These are phyloP conservation scores for Myrica gale DNA, from an alignment of 306 rosid genomes.

Conservation along the genomic window DNA sequence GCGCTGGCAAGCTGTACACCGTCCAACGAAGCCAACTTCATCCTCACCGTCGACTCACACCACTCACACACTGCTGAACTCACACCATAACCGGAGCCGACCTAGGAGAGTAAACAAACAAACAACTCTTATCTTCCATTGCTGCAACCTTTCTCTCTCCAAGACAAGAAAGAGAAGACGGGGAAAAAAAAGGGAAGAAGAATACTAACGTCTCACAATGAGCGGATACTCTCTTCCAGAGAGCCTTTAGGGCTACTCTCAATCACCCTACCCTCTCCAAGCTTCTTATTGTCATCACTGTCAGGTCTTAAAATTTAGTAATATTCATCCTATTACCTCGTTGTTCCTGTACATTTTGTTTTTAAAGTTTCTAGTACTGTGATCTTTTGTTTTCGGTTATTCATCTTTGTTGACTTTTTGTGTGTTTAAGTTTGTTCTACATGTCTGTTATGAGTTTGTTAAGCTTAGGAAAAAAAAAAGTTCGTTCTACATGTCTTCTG, in stretches of 20 bases:
- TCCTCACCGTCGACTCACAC: too few relatives aligned
- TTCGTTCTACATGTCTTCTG: not conserved
- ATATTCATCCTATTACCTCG: not conserved
- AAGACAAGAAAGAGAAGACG: too few relatives aligned
- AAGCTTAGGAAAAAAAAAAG: too few relatives aligned
- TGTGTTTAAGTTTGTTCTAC: not conserved
- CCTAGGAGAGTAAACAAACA: too few relatives aligned
- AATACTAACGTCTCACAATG: conserved; percentile 24
- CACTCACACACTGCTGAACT: too few relatives aligned
- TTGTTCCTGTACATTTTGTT: not conserved
- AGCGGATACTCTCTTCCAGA: conserved; percentile 29
- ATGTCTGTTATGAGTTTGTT: too few relatives aligned
- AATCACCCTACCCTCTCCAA: conserved; percentile 45
- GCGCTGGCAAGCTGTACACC: too few relatives aligned
- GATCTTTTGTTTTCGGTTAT: not conserved
- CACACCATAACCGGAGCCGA: too few relatives aligned
- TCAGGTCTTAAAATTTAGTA: conserved; percentile 42
- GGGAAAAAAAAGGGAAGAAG: not conserved
- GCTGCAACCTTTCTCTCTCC: not conserved
- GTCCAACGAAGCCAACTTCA: too few relatives aligned
- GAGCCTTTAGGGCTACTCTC: conserved; percentile 46
- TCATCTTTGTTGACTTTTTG: not conserved
- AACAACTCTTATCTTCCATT: not conserved
- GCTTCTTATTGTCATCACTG: conserved; percentile 57
- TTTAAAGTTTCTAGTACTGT: not conserved